A percentile compares a stretch with the other conserved stretches of the same genome.
Evolutionary conservation across 805 yeast species (phyloP).

Genomic region (Metschnikowia kofuensis): DNA sequence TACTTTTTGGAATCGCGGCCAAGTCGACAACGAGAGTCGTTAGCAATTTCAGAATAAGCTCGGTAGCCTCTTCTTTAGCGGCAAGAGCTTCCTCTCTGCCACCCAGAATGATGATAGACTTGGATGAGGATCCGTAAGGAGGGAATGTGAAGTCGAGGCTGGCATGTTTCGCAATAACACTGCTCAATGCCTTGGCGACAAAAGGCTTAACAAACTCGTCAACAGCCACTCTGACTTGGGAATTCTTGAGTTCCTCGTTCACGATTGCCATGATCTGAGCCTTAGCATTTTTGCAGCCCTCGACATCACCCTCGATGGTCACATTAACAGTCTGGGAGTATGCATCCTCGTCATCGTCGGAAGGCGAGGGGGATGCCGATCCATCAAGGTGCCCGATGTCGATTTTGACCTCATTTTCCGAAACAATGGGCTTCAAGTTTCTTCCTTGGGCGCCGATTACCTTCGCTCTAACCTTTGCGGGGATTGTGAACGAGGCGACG

Average conservation of each 20-base stretch:
- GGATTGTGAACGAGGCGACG: constrained; percentile 57
- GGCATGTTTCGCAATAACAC: constrained; percentile 21
- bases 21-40: constrained; percentile 48
- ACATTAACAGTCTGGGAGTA: constrained; percentile 61
- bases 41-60: constrained; percentile 43
- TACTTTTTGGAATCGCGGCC: constrained; percentile 61
- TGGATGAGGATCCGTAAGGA: constrained; percentile 33
- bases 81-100: constrained; percentile 61
- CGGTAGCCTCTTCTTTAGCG: constrained; percentile 51
- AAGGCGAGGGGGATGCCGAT: constrained; percentile 16
- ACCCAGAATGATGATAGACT: constrained; percentile 57
- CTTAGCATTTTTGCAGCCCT: constrained; percentile 76
- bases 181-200: constrained; percentile 24
- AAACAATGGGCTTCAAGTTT: constrained; percentile 74
- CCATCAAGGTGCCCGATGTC: constrained; percentile 52
- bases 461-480: constrained; percentile 70
- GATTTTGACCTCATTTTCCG: constrained; percentile 62
- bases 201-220: constrained; percentile 32
- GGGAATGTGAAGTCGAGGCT: constrained; percentile 36
- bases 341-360: constrained; percentile 48
- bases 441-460: constrained; percentile 88
- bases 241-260: constrained; percentile 63
- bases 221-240: constrained; percentile 50
- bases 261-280: constrained; percentile 68
- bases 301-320: constrained; percentile 76